Evolutionary conservation across 2,329 filamentous ascomycete species (phyloP).

Genomic region (Microdochium trichocladiopsis): DNA sequence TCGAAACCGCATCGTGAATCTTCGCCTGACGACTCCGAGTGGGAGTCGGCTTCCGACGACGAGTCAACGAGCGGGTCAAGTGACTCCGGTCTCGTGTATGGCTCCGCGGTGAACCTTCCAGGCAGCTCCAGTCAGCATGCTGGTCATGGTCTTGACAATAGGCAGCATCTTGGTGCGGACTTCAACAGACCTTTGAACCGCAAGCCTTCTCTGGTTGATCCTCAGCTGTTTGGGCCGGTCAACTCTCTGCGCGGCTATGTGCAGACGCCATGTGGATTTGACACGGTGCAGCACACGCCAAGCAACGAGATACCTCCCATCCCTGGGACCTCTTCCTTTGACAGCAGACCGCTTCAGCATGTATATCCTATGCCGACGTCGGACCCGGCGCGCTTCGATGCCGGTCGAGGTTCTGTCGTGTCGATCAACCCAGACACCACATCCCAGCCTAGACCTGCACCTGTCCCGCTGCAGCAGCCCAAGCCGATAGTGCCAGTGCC

Average conservation of each 20-base stretch:
- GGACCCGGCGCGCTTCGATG: conserved; percentile 58
- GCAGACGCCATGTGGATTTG: conserved; percentile 27
- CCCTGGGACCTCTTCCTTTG: conserved; percentile 19
- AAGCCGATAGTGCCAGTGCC: conserved; percentile 71
- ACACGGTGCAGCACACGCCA: background rate
- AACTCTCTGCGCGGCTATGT: conserved; percentile 49
- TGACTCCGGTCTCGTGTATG: conserved; percentile 35
- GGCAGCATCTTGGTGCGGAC: conserved; percentile 11
- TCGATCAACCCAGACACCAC: conserved; percentile 29
- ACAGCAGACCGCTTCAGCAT: conserved; percentile 44
- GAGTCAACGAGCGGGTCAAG: conserved; percentile 34
- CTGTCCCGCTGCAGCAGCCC: conserved; percentile 75
- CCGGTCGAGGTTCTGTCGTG: conserved; percentile 39
- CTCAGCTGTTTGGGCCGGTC: conserved; percentile 49
- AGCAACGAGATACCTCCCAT: background rate
- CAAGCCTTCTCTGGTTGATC: conserved; percentile 45
- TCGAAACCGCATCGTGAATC: conserved; percentile 31
- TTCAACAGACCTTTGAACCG: conserved; percentile 16
- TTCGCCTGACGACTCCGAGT: conserved; percentile 41
- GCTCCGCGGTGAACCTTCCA: conserved; percentile 20
- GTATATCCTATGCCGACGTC: conserved; percentile 61
- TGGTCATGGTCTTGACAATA: conserved; percentile 1
- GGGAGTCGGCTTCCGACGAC: conserved; percentile 49
- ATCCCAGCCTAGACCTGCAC: conserved; percentile 41
- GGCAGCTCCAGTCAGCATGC: conserved; percentile 6